These are phyloP conservation scores for Salvia miltiorrhiza DNA, from an alignment of 257 asterid species.

Conservation along the genomic window DNA sequence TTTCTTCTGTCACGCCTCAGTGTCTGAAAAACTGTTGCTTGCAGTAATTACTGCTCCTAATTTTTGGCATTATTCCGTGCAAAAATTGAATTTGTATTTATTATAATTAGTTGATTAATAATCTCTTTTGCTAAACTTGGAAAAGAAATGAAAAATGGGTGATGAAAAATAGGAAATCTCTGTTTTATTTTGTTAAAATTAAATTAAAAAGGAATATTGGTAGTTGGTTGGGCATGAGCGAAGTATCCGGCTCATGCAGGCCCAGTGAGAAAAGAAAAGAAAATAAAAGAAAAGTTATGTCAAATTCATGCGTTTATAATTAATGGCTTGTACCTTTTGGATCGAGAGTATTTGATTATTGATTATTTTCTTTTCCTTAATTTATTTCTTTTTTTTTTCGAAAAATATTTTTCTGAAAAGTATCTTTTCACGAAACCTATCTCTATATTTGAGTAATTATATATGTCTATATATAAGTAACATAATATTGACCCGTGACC, in stretches of 20 bases:
- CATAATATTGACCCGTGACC: no score
- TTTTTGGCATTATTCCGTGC: no score
- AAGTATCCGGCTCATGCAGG: constrained; percentile 43
- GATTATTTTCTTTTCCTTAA: no score
- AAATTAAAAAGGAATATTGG: constrained; percentile 13
- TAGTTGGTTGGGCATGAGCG: constrained; percentile 33
- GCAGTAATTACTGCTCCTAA: constrained; percentile 18
- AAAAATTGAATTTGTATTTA: not conserved
- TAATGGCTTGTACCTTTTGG: not conserved
- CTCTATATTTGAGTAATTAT: no score
- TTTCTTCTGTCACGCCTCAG: constrained; percentile 11
- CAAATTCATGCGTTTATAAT: not conserved
- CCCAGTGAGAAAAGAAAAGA: constrained; percentile 34
- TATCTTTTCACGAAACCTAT: not conserved
- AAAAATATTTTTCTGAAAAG: not conserved
- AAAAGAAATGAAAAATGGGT: constrained; percentile 9
- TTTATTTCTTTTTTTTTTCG: not conserved
- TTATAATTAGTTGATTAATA: constrained; percentile 11
- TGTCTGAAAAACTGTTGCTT: constrained; percentile 17
- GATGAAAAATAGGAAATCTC: not conserved
- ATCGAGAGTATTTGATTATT: no score
- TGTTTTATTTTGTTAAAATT: not conserved
- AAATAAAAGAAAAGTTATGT: no score
- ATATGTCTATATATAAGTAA: no score
- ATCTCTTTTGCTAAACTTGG: constrained; percentile 24